Evolutionary conservation across 805 yeast genomes (phyloP).

Genomic region (Hanseniaspora hatyaiensis): DNA sequence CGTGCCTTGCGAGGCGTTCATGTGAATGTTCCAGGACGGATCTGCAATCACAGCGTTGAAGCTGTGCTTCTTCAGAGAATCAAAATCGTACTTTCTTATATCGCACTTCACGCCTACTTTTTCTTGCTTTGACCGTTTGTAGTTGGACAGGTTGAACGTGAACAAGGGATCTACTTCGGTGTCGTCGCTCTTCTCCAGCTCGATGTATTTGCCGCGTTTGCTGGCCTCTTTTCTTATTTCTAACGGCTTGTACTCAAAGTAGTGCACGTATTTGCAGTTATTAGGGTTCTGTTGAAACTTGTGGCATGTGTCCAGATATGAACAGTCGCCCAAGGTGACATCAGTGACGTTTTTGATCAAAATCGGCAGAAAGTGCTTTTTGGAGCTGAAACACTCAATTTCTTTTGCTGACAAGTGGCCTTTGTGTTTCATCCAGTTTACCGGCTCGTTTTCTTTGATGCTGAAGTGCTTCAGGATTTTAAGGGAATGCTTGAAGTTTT

Average conservation of each 20-base stretch:
- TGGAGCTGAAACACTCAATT: slow-evolving; percentile 27
- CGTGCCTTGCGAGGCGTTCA: slow-evolving; percentile 68
- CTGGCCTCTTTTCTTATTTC: slow-evolving; percentile 21
- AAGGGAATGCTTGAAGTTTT: slow-evolving; percentile 24
- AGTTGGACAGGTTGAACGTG: slow-evolving; percentile 9
- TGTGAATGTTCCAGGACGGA: slow-evolving; percentile 95
- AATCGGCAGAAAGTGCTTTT: slow-evolving; percentile 46
- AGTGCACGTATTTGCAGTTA: slow-evolving; percentile 73
- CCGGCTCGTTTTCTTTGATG: slow-evolving; percentile 17
- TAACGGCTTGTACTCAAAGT: slow-evolving; percentile 37
- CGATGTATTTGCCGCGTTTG: slow-evolving; percentile 20
- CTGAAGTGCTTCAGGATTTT: slow-evolving; percentile 24
- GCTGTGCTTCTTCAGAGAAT: slow-evolving; percentile 46
- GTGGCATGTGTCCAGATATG: slow-evolving; percentile 88
- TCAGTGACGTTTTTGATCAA: slow-evolving; percentile 52
- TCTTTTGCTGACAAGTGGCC: slow-evolving; percentile 26
- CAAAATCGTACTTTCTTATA: slow-evolving; percentile 60
- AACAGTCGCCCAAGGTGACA: slow-evolving; percentile 68
- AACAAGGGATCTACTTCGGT: neutral
- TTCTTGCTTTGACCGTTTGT: slow-evolving; percentile 35
- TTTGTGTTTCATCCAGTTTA: neutral
- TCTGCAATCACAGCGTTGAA: slow-evolving; percentile 80
- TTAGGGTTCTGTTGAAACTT: slow-evolving; percentile 40
- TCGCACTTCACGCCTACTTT: slow-evolving; percentile 81
- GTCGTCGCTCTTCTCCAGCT: slow-evolving; percentile 12